phyloP scores from a whole-genome alignment of 306 rosid species.

The Pyrus betulifolia region DNA sequence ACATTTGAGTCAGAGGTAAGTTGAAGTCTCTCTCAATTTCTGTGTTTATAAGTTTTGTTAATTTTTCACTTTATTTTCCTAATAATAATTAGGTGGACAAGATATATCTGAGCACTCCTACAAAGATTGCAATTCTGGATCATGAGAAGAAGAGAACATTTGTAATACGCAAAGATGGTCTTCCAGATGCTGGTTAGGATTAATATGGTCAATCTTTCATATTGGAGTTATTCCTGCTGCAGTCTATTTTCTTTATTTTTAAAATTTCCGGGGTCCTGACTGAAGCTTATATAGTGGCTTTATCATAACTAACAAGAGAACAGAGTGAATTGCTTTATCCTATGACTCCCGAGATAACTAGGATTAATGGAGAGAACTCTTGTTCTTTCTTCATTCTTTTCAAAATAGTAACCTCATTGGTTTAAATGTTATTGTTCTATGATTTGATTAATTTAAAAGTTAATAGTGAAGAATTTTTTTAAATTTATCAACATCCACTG shows the following conservation, averaged over 20 bases:
- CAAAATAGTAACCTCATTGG: no score
- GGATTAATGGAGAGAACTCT: background rate
- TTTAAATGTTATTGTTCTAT: no score
- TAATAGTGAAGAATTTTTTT: background rate
- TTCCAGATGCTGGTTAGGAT: constrained; percentile 95
- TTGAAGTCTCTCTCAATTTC: background rate
- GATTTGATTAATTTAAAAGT: background rate
- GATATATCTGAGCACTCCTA: constrained; percentile 89
- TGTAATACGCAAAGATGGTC: constrained; percentile 92
- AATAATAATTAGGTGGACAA: constrained; percentile 62
- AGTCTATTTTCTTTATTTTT: background rate
- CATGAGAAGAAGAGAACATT: constrained; percentile 94
- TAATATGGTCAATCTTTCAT: constrained; percentile 9
- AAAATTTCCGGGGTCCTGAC: background rate
- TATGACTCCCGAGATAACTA: background rate
- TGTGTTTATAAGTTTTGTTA: constrained; percentile 9
- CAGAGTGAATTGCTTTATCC: background rate
- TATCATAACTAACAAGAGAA: background rate
- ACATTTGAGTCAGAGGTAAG: constrained; percentile 94
- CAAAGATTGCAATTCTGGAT: constrained; percentile 93
- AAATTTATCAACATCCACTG: no score
- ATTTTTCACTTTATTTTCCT: background rate
- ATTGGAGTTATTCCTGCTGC: background rate
- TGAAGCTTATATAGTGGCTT: background rate
- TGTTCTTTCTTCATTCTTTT: background rate